Evolutionary conservation across 2,329 filamentous ascomycete genomes (phyloP).

Genomic region (Trichoderma atroviride): DNA sequence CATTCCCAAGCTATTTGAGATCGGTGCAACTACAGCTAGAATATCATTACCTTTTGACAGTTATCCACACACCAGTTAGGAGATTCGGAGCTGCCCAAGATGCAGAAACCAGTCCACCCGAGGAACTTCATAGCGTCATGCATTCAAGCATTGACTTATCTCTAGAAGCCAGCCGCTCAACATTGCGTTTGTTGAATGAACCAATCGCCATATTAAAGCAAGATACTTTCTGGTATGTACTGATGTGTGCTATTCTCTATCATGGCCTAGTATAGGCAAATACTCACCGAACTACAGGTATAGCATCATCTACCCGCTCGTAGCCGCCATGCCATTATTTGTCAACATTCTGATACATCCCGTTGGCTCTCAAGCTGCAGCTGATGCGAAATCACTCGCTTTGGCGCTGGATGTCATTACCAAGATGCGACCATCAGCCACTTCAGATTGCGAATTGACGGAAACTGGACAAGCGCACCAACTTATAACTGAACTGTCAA

Average conservation of each 20-base stretch:
- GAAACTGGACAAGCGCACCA: not conserved
- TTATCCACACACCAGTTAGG: slow-evolving; percentile 2
- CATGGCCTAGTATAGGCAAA: not conserved
- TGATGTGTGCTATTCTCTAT: not conserved
- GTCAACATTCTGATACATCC: slow-evolving; percentile 3
- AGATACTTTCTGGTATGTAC: not conserved
- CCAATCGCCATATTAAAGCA: not conserved
- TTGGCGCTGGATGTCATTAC: not conserved
- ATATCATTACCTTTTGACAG: slow-evolving; percentile 5
- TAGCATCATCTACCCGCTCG: not conserved
- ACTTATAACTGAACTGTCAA: not conserved
- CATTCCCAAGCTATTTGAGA: not conserved
- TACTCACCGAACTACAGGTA: not conserved
- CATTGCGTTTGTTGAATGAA: not conserved
- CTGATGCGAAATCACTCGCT: not conserved
- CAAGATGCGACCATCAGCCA: not conserved
- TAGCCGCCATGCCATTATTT: not conserved
- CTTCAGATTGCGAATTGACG: not conserved
- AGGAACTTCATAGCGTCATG: slow-evolving; percentile 16
- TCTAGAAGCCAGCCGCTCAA: slow-evolving; percentile 9
- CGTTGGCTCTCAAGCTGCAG: not conserved
- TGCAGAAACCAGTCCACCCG: not conserved
- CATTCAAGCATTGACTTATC: slow-evolving; percentile 16
- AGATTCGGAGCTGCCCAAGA: slow-evolving; percentile 3
- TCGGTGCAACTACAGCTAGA: not conserved